Evolutionary conservation across 176 grass and related monocot species (phyloP).

Genomic region (Phoenix dactylifera): DNA sequence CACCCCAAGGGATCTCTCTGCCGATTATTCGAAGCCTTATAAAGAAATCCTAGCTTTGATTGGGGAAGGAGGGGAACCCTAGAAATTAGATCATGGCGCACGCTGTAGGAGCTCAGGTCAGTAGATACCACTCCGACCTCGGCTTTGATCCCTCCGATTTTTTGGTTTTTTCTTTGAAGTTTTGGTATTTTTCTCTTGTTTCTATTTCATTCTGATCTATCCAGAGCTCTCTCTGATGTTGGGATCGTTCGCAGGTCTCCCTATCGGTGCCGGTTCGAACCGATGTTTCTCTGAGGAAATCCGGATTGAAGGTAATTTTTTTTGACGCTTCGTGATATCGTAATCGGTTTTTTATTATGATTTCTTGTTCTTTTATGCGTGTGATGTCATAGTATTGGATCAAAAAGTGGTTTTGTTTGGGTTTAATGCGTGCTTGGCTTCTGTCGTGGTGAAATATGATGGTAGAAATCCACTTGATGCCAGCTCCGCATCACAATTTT

Average conservation of each 20-base stretch:
- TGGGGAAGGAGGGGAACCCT: not conserved
- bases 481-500: no score
- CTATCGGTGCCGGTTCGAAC: conserved; percentile 9
- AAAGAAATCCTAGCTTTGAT: not conserved
- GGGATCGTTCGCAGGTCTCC: conserved; percentile 16
- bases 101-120: conserved; percentile 34
- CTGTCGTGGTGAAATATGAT: no score
- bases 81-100: conserved; percentile 26
- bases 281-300: conserved; percentile 16
- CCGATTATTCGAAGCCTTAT: not conserved
- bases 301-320: conserved; percentile 25
- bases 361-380: not conserved
- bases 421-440: no score
- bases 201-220: not conserved
- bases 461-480: no score
- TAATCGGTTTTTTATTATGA: not conserved
- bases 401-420: not conserved
- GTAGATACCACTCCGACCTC: not conserved
- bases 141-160: not conserved
- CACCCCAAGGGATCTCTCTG: conserved; percentile 11
- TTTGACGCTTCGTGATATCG: not conserved
- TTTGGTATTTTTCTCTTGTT: not conserved
- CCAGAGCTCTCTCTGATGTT: not conserved
- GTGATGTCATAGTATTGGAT: not conserved
- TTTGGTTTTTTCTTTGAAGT: not conserved